These are phyloP conservation scores for Intubia oerlemansii DNA, from an alignment of 2,329 filamentous ascomycete genomes.

Conservation along the genomic window DNA sequence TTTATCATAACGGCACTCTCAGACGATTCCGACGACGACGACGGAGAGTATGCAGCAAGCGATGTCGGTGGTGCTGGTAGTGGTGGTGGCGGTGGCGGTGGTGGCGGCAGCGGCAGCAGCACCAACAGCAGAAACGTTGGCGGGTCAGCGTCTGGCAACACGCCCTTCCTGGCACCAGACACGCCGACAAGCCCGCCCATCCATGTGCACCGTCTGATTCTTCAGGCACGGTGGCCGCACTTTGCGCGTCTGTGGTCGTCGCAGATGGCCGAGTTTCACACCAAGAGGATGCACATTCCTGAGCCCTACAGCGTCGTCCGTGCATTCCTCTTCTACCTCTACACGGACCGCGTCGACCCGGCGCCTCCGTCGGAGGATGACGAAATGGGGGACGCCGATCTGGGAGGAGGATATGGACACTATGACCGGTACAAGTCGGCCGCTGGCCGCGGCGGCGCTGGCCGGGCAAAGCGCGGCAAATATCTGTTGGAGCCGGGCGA, in stretches of 20 bases:
- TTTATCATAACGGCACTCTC: conserved; percentile 77
- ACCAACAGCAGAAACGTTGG: too few relatives aligned
- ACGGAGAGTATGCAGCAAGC: too few relatives aligned
- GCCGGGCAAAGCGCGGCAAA: too few relatives aligned
- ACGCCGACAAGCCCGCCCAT: conserved; percentile 60
- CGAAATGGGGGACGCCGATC: neutral
- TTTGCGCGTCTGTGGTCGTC: conserved; percentile 80
- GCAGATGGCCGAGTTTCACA: conserved; percentile 95
- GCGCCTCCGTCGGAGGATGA: conserved; percentile 22
- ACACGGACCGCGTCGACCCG: conserved; percentile 72
- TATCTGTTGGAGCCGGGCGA: neutral
- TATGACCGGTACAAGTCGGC: neutral
- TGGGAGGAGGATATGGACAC: conserved; percentile 15
- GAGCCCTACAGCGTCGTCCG: conserved; percentile 89
- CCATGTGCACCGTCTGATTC: conserved; percentile 83
- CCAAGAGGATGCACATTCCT: conserved; percentile 91
- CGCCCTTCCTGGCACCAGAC: conserved; percentile 35
- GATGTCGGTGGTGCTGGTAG: conserved; percentile 5
- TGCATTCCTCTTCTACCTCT: conserved; percentile 88
- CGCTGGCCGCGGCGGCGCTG: conserved; percentile 8
- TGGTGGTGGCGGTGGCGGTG: neutral
- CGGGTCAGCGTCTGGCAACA: too few relatives aligned
- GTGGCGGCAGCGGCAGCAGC: neutral
- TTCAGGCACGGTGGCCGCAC: conserved; percentile 91
- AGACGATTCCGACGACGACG: conserved; percentile 41